Evolutionary conservation across 306 rosid genomes (phyloP).

Genomic region (Sindora glabra): DNA sequence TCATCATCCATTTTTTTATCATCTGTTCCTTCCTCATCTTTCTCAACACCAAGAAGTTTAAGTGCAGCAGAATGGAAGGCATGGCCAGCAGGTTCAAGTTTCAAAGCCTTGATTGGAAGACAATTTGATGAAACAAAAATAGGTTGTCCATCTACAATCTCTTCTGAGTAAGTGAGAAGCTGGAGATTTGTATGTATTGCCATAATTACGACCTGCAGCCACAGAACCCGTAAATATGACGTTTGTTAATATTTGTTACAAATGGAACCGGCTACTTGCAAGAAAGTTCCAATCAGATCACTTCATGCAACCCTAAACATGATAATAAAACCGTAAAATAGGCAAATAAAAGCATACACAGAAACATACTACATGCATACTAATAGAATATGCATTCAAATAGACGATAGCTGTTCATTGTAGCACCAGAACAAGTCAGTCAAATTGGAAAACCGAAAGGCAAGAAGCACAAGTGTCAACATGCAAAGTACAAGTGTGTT

Average conservation of each 20-base stretch:
- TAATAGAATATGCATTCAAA: background rate
- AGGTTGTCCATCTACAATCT: constrained; percentile 83
- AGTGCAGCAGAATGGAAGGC: constrained; percentile 75
- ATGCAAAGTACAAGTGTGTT: background rate
- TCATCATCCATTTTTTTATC: constrained; percentile 41
- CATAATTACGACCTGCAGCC: constrained; percentile 34
- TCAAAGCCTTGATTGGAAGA: constrained; percentile 66
- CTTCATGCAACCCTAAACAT: background rate
- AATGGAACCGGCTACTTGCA: constrained; percentile 19
- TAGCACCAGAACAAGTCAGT: background rate
- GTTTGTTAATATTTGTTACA: background rate
- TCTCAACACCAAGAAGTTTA: constrained; percentile 57
- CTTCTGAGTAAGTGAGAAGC: constrained; percentile 59
- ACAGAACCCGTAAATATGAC: constrained; percentile 2
- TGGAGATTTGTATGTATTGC: constrained; percentile 30
- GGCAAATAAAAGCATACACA: background rate
- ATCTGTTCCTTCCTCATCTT: constrained; percentile 34
- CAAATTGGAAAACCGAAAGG: background rate
- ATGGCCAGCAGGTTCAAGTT: constrained; percentile 85
- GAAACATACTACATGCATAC: background rate
- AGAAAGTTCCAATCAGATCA: constrained; percentile 1
- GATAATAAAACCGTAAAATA: background rate
- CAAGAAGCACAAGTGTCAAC: background rate
- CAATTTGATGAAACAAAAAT: constrained; percentile 68
- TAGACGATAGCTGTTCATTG: background rate